Evolutionary conservation across 148 eudicot genomes (phyloP), one percentile per base, ranked within the genome.

Genomic region (Cornus florida): DNA sequence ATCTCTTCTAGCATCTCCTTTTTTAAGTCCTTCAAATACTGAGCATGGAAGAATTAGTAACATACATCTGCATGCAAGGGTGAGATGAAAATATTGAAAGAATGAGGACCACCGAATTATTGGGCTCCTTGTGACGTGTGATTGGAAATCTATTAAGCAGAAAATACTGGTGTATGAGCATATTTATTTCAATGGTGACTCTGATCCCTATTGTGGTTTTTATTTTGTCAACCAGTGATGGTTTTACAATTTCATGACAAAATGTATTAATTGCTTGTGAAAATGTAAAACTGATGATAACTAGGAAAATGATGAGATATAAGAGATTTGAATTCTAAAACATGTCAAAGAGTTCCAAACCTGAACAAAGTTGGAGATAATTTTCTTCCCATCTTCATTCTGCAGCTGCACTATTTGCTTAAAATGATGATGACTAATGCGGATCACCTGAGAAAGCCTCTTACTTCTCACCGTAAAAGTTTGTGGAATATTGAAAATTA

Each of bases 381-480:
- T 86, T 68, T 13, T 81, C 83, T 75, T 79, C 72, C 88, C 86
- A 71, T 89, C 89, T 60, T 70, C 67, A 35, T 11, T 81, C 74
- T 76, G 79, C 69, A 83, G 88, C 82, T 85, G 83, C 80, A 87
- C 76, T 77, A 83, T 68, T 85, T 86, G 84, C 86, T 89, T 89
- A 81, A 89, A 86, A 67, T 81, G 83, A 48, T 83, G 89, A 80
- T 89, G 91, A 77, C 89, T 82, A 60, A 89, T 87, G 69, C 89
- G 81, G 62, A 89, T 78, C 31, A 89, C 92, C 81, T 89, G 92
- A 79, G 89, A 89, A 77, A 89, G 88, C 77, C 89, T 82, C 83
- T 76, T 87, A 20, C 86, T 89, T 84, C 92, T 89, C 79, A 89
- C 88, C 6, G 92, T 87, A 79, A 89, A 89, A 67, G 92, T 89